Base-by-base conservation (phyloP, 164 flowering plant genomes). In the Vitis labrusca region DNA sequence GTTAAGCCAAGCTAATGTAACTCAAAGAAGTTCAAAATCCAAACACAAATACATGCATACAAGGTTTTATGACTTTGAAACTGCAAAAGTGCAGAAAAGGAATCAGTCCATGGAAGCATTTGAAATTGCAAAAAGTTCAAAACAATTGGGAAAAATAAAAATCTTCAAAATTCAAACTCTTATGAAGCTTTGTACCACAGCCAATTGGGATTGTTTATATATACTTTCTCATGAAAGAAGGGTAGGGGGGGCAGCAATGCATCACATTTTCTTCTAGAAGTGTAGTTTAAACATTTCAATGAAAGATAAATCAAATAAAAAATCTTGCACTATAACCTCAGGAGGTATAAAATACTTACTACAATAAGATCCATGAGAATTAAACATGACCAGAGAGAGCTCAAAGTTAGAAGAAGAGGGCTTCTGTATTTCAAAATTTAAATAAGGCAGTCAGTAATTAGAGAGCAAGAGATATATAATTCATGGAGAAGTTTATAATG, bases 301-400 rank as follows among this genome's bases (percentile, higher is more conserved):
- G 44, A 37, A 37, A 37, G 1, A 5, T 37, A 37, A 37, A 37
- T 37, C 5, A 32, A 37, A 37, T 6, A 61, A 6, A 60, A 32
- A n/a, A 61, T 61, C 49, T 61, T 37, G 14, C 56, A 53, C 14
- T n/a, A 53, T 53, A 1, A 37, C 10, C 10, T 14, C 1, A 2
- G 44, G 44, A 37, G 44, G 66, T 64, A 66, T 50, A 61, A 62
- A 56, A 49, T 32, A 70, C 79, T 30, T 77, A 92, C 99, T 95
- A 78, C 84, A 85, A 71, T 80, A 87, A 50, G 88, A 78, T 74
- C 97, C 98, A 84, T 92, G 97, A 63, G 89, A 71, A 80, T 86
- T 78, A 73, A 86, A 91, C 60, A 86, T 76, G 69, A 94, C 91
- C 73, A 94, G 73, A 13, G 90, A 59, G 63, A 94, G 81, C 85